Conservation (phyloP, 2,329 filamentous ascomycete genomes). For the Botryotinia narcissicola region DNA sequence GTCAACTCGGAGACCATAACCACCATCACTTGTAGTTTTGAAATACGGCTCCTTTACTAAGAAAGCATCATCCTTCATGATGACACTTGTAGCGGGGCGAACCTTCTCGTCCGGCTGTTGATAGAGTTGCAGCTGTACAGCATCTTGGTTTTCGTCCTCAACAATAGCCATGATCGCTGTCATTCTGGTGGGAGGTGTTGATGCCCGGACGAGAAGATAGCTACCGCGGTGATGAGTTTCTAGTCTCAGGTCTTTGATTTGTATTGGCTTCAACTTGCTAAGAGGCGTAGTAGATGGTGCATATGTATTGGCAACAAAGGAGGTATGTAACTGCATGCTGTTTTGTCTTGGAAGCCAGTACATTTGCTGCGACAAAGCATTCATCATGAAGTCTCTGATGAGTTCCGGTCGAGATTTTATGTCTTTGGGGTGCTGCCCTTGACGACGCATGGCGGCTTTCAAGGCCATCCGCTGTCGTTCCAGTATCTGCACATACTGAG, state of each 20-base stretch:
- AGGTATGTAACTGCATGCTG: background rate
- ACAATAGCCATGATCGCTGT: slow-evolving; percentile 38
- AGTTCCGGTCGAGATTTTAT: slow-evolving; percentile 13
- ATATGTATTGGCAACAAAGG: slow-evolving; percentile 20
- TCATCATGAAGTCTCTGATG: background rate
- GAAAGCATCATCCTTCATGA: slow-evolving; percentile 40
- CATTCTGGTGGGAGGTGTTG: slow-evolving; percentile 29
- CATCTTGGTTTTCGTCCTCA: slow-evolving; percentile 27
- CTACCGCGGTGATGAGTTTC: slow-evolving; percentile 45
- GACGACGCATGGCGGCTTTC: slow-evolving; percentile 12
- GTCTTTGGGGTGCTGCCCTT: slow-evolving; percentile 12
- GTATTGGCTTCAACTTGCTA: slow-evolving; percentile 26
- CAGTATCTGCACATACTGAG: slow-evolving; percentile 8
- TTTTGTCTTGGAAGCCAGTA: background rate
- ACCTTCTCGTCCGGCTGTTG: slow-evolving; percentile 43
- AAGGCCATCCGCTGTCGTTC: background rate
- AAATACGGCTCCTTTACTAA: slow-evolving; percentile 55
- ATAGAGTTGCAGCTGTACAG: slow-evolving; percentile 43
- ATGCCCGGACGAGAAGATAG: slow-evolving; percentile 34
- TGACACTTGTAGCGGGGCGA: slow-evolving; percentile 38
- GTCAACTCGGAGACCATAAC: slow-evolving; percentile 43
- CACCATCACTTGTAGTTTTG: slow-evolving; percentile 41
- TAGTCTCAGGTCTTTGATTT: slow-evolving; percentile 37
- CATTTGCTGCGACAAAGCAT: background rate
- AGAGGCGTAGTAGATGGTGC: slow-evolving; percentile 14